phyloP scores from a whole-genome alignment of 108 stramenopile species.

The Cyclotella distinguenda region DNA sequence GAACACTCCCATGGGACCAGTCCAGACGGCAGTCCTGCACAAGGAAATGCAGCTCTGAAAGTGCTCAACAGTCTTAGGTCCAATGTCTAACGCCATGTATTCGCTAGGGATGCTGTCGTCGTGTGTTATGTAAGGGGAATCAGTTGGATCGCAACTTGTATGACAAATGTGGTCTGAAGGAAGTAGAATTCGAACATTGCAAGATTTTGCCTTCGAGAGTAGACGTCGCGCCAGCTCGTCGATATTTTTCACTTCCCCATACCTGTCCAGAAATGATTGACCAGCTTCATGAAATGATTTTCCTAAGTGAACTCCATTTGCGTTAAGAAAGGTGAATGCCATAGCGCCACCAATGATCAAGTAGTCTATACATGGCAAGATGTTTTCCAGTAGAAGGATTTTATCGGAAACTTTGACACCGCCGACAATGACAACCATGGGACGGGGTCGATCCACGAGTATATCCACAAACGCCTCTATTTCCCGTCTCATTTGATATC shows the following conservation, averaged over 20 bases:
- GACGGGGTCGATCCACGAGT: constrained; percentile 59
- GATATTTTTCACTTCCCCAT: constrained; percentile 55
- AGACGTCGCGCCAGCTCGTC: constrained; percentile 86
- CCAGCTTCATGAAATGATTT: constrained; percentile 85
- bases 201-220: constrained; percentile 60
- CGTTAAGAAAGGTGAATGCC: constrained; percentile 97
- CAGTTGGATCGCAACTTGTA: constrained; percentile 71
- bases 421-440: constrained; percentile 91
- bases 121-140: constrained; percentile 64
- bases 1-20: constrained; percentile 98
- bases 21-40: constrained; percentile 88
- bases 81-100: constrained; percentile 98
- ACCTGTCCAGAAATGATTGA: constrained; percentile 36
- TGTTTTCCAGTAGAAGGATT: constrained; percentile 87
- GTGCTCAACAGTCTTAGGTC: constrained; percentile 76
- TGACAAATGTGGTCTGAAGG: constrained; percentile 91
- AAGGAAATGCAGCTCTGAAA: constrained; percentile 62
- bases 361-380: constrained; percentile 88
- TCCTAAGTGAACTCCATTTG: constrained; percentile 76
- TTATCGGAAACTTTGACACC: constrained; percentile 99
- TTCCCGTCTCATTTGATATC: constrained; percentile 78
- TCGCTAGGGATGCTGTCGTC: constrained; percentile 80
- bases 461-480: constrained; percentile 83
- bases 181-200: constrained; percentile 74
- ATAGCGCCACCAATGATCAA: constrained; percentile 95